Conservation (phyloP, 768 basidiomycete species). For the Termitomyces sp. region DNA sequence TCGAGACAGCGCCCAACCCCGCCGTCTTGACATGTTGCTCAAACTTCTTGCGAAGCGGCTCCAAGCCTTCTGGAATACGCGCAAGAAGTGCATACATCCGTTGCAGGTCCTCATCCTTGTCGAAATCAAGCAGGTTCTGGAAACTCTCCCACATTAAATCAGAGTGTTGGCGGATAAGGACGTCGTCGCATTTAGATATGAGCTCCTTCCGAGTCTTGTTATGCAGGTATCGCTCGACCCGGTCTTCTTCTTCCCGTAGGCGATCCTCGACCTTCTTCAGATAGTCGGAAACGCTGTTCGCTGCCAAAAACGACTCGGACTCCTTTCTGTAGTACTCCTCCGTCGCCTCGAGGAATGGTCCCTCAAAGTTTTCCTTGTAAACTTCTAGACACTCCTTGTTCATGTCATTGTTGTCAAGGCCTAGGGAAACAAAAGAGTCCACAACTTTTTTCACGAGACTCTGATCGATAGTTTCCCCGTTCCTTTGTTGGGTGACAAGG, state of each 20-base stretch:
- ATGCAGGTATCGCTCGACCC: slow-evolving; percentile 93
- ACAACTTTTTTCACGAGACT: slow-evolving; percentile 96
- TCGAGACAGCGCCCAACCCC: slow-evolving; percentile 80
- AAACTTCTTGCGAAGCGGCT: slow-evolving; percentile 90
- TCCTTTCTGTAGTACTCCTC: slow-evolving; percentile 93
- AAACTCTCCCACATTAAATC: slow-evolving; percentile 95
- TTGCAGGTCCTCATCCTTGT: slow-evolving; percentile 94
- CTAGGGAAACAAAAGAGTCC: slow-evolving; percentile 95
- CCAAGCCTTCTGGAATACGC: slow-evolving; percentile 90
- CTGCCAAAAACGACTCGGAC: slow-evolving; percentile 86
- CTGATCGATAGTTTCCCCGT: slow-evolving; percentile 94
- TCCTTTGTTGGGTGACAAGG: slow-evolving; percentile 88
- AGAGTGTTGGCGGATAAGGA: slow-evolving; percentile 87
- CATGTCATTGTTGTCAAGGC: slow-evolving; percentile 85
- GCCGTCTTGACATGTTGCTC: slow-evolving; percentile 94
- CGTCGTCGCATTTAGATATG: slow-evolving; percentile 85
- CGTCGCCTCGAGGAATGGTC: slow-evolving; percentile 82
- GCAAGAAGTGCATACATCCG: slow-evolving; percentile 94
- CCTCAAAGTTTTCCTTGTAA: slow-evolving; percentile 91
- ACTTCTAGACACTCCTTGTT: slow-evolving; percentile 95
- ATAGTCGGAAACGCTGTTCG: slow-evolving; percentile 93
- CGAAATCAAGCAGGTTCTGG: slow-evolving; percentile 87
- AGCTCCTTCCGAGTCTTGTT: slow-evolving; percentile 85
- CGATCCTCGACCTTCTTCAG: slow-evolving; percentile 95
- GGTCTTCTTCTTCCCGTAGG: slow-evolving; percentile 90